Base-by-base conservation (phyloP, 345 rosid species). In the Erodium maritimum region DNA sequence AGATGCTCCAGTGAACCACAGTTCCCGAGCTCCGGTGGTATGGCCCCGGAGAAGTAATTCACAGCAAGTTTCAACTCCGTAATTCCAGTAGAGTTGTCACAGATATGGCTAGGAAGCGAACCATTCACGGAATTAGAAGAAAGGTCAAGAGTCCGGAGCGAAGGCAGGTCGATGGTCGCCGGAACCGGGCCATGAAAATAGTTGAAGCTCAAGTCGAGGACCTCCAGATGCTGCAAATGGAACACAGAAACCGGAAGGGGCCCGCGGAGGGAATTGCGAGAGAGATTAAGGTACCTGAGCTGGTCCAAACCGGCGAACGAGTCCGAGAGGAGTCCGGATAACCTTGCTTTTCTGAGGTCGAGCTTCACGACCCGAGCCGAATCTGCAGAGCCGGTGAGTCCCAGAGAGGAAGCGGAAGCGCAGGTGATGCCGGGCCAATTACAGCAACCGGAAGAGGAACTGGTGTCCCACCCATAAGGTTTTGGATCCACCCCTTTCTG, bases 361-460 rank as follows among this genome's bases (percentile, higher is more conserved):
- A 65, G n/a, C 23, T 16, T 58, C 17, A 65, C 59, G 19, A 65
- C 69, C 21, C 69, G 37, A 12, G 52, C 58, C 21, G 63, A 9
- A 17, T 23, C 42, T 21, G 68, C 25, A 18, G 61, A 19, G 16
- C 33, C 29, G 19, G n/a, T 58, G 21, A 67, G 66, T 50, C 67
- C 37, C 46, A 73, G 76, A 19, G 80, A 73, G 66, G 82, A 69
- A 14, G 79, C 61, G 62, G 84, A 61, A 19, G 66, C 68, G 67
- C 66, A 55, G 1, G 37, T 56, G 12, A 63, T 52, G 11, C 66
- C 66, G 33, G 2, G 2, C 60, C 66, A 63, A 13, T 21, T 0
- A 42, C 60, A 63, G 59, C 66, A 55, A 5, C 18, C 52, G 17
- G 56, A n/a, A 17, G 5, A 1, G 8, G 0, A 16, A 14, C 22